Percentiles rank a stretch among this genome's conserved stretches.
Conservation (phyloP, 129 eudicot species). For the Heracleum sosnowskyi region DNA sequence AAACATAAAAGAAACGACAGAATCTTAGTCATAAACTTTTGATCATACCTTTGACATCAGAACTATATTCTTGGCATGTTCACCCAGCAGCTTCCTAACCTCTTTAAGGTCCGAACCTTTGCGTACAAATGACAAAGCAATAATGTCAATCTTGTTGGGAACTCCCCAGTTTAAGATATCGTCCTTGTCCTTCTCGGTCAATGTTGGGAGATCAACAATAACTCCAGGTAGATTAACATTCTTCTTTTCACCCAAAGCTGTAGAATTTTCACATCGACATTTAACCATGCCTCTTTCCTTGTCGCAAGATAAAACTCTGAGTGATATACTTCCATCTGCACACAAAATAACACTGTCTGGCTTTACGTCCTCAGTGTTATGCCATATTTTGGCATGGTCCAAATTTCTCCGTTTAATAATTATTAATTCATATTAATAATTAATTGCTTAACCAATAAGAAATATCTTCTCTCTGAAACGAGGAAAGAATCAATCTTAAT, state of each 20-base stretch:
- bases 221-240: slow-evolving; percentile 60
- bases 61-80: slow-evolving; percentile 47
- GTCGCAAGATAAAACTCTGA: slow-evolving; percentile 43
- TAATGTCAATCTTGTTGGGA: slow-evolving; percentile 68
- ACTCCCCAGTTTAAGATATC: slow-evolving; percentile 70
- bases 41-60: slow-evolving; percentile 69
- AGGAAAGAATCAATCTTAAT: no score
- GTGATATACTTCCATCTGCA: slow-evolving; percentile 48
- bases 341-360: slow-evolving; percentile 45
- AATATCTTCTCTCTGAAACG: no score
- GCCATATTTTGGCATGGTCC: no score
- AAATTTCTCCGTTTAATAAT: no score
- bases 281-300: slow-evolving; percentile 36
- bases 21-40: background rate
- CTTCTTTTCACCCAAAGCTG: slow-evolving; percentile 49
- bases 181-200: slow-evolving; percentile 65
- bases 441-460: no score
- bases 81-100: slow-evolving; percentile 62
- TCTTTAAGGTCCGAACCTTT: slow-evolving; percentile 64
- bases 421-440: no score
- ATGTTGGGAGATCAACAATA: slow-evolving; percentile 63
- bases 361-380: slow-evolving; percentile 40
- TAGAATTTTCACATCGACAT: slow-evolving; percentile 55
- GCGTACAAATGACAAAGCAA: slow-evolving; percentile 69
- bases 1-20: background rate